A percentile compares a stretch with the other conserved stretches of the same genome.
Evolutionary conservation across 495 filamentous ascomycete genomes (phyloP).

Genomic region (Aspergillus olivimuriae): DNA sequence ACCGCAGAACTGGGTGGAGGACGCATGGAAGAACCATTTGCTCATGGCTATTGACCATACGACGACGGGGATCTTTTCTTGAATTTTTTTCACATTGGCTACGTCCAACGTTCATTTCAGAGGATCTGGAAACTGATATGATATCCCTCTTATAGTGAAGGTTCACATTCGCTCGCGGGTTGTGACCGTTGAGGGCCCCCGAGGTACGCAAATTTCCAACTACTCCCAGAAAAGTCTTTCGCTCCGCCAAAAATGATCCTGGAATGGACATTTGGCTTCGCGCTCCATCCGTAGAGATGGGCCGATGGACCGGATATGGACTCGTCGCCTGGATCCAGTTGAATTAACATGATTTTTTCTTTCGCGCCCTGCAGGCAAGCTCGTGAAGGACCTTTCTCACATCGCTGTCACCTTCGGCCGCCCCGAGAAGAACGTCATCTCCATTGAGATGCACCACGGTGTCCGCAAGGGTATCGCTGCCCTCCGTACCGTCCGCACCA

Average conservation of each 20-base stretch:
- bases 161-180: slow-evolving; percentile 90
- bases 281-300: no score
- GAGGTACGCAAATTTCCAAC: slow-evolving; percentile 52
- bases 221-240: not conserved
- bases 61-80: no score
- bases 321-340: not conserved
- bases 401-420: slow-evolving; percentile 90
- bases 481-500: slow-evolving; percentile 90
- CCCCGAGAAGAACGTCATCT: slow-evolving; percentile 73
- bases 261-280: no score
- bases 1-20: no score
- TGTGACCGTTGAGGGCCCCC: slow-evolving; percentile 93
- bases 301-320: no score
- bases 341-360: slow-evolving; percentile 13
- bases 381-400: slow-evolving; percentile 92
- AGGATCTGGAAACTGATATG: slow-evolving; percentile 20
- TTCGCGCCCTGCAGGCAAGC: slow-evolving; percentile 63
- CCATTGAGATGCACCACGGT: slow-evolving; percentile 96
- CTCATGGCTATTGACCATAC: no score
- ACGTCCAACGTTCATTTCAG: slow-evolving; percentile 5
- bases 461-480: slow-evolving; percentile 94
- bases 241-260: no score
- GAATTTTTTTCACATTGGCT: not conserved
- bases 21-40: no score
- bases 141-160: slow-evolving; percentile 63